Evolutionary conservation across 1,284 basidiomycete species (phyloP).

Genomic region (Trichosporon coremiiforme): DNA sequence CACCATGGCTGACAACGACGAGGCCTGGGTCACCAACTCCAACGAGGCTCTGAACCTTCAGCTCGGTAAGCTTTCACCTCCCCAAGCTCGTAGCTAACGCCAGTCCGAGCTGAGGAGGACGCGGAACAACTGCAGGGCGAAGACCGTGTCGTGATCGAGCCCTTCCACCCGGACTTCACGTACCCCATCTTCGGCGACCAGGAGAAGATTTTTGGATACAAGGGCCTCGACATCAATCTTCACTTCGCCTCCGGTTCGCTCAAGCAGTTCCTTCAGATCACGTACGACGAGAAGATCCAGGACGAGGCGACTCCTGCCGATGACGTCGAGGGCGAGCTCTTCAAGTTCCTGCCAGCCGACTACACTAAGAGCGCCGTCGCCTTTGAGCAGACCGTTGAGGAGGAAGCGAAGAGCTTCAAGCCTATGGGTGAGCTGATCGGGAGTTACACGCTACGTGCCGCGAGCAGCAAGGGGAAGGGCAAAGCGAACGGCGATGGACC

Average conservation of each 20-base stretch:
- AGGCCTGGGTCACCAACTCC: conserved; percentile 61
- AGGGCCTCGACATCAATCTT: conserved; percentile 77
- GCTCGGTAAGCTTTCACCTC: conserved; percentile 62
- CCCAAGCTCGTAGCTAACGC: conserved; percentile 5
- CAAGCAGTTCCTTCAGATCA: conserved; percentile 71
- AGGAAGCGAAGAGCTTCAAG: conserved; percentile 71
- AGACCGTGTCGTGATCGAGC: conserved; percentile 63
- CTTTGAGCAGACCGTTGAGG: conserved; percentile 70
- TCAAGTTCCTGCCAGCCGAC: conserved; percentile 76
- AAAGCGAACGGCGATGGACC: conserved; percentile 48
- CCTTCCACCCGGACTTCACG: conserved; percentile 80
- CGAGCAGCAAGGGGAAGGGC: conserved; percentile 62
- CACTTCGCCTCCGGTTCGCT: conserved; percentile 86
- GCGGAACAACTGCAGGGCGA: conserved; percentile 62
- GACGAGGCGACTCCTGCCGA: conserved; percentile 75
- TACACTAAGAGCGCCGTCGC: conserved; percentile 67
- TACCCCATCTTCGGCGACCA: conserved; percentile 96
- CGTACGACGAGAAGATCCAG: conserved; percentile 67
- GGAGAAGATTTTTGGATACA: conserved; percentile 95
- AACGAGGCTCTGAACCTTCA: conserved; percentile 73
- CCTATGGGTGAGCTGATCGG: conserved; percentile 76
- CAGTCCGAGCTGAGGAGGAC: conserved; percentile 65
- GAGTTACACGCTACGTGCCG: conserved; percentile 66
- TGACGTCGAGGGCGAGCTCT: conserved; percentile 77
- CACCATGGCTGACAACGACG: conserved; percentile 41